These are phyloP conservation scores for Pachysandra terminalis DNA, from an alignment of 164 flowering plant genomes.

Conservation along the genomic window DNA sequence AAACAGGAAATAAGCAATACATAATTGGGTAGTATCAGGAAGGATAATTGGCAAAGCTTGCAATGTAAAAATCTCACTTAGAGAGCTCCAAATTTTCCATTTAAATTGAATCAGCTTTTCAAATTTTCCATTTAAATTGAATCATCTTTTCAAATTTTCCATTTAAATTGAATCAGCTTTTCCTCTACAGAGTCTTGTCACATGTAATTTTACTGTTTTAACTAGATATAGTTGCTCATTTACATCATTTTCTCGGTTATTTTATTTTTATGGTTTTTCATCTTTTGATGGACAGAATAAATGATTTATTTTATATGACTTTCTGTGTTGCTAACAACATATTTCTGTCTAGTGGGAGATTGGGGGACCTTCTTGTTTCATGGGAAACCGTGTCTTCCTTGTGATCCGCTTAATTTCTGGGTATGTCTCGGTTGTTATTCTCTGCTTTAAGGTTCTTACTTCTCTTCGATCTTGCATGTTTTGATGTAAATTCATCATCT, in stretches of 20 bases:
- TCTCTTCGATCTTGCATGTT: background rate
- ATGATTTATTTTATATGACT: background rate
- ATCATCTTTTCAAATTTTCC: background rate
- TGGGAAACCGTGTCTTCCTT: slow-evolving; percentile 46
- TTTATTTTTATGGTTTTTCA: background rate
- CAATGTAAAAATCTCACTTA: background rate
- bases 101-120: background rate
- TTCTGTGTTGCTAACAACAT: background rate
- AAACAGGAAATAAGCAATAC: too few relatives aligned
- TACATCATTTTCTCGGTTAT: background rate
- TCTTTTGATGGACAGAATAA: background rate
- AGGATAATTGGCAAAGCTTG: too few relatives aligned
- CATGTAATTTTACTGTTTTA: background rate
- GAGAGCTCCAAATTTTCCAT: background rate
- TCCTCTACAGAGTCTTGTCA: background rate
- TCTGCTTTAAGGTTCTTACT: background rate
- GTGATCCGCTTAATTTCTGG: slow-evolving; percentile 69
- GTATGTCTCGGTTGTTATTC: slow-evolving; percentile 33
- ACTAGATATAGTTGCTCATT: background rate
- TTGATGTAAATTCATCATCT: background rate
- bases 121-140: background rate
- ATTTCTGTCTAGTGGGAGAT: slow-evolving; percentile 70
- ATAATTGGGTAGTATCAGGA: too few relatives aligned
- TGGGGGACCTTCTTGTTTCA: slow-evolving; percentile 61
- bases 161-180: background rate